Base-by-base conservation (phyloP, 257 asterid species). In the Nicotiana paniculata region DNA sequence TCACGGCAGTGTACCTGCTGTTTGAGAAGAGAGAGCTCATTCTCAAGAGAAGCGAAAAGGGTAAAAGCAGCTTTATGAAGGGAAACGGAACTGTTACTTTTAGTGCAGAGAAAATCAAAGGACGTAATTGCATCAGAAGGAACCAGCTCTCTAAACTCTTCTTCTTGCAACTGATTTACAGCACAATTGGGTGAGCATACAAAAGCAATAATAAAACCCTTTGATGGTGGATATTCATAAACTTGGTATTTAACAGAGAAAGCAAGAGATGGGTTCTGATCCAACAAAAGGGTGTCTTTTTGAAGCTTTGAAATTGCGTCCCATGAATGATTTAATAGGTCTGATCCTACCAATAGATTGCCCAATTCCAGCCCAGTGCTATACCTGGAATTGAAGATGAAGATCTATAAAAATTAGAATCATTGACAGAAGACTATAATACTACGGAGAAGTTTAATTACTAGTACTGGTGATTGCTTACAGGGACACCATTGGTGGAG, bases 311-410 rank as follows among this genome's bases (percentile, higher is more conserved):
- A 75, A 74, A 86, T 77, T 75, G 84, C 85, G 24, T 76, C 24
- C 88, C 86, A 86, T 57, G 88, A 59, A 61, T 70, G 82, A 5
- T 33, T 46, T 57, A 86, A 79, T 57, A 86, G 63, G 55, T 64
- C 88, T 21, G 86, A 86, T 21, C 70, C 74, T 24, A 75, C 61
- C 70, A 83, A 30, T 75, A 86, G 11, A 57, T 77, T 77, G 15
- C 78, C 83, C 75, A 86, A 35, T 69, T 86, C 88, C 54, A 79
- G 58, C 46, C 82, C 88, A 81, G 82, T 67, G 81, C 65, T 86
- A 32, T 83, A 86, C 77, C 81, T 77, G 21, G 5, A 48, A 16
- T 5, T 57, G 3, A 37, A 39, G 54, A 70, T 35, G 57, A 18
- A 57, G 33, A 77, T 69, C 33, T 69, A 32, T 32, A 10, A 43